phyloP scores from a whole-genome alignment of 2,329 filamentous ascomycete species.

The Sclerotinia borealis region DNA sequence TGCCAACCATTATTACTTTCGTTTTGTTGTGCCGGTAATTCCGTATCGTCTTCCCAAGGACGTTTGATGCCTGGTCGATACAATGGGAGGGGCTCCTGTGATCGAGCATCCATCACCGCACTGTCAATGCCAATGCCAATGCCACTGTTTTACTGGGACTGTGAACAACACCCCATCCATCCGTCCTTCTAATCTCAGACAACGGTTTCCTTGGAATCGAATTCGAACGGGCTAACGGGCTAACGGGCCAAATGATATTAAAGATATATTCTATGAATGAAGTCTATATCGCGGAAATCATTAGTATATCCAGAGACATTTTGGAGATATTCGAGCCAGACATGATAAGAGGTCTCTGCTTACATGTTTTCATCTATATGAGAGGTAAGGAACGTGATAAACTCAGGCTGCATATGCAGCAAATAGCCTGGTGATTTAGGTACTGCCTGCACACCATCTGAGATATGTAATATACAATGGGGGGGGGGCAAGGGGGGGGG shows the following conservation, averaged over 20 bases:
- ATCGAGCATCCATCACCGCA: slow-evolving; percentile 30
- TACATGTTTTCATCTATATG: slow-evolving; percentile 18
- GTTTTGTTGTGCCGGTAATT: slow-evolving; percentile 1
- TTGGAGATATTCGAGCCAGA: neutral
- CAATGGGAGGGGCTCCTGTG: slow-evolving; percentile 26
- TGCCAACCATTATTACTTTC: slow-evolving; percentile 19
- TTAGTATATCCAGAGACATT: neutral
- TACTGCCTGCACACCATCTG: slow-evolving; percentile 11
- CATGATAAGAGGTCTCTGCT: slow-evolving; percentile 17
- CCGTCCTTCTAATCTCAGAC: slow-evolving; percentile 30
- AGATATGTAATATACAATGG: slow-evolving; percentile 1
- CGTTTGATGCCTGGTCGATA: slow-evolving; percentile 27
- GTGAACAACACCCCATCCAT: slow-evolving; percentile 24
- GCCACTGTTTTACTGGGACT: slow-evolving; percentile 24
- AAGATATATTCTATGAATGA: neutral
- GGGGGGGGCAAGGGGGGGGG: neutral
- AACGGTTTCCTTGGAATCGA: neutral
- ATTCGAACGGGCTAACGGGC: neutral
- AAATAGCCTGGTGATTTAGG: slow-evolving; percentile 13
- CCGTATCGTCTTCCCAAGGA: slow-evolving; percentile 27
- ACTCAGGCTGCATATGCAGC: slow-evolving; percentile 14
- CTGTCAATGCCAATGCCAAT: slow-evolving; percentile 16
- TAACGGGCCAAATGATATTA: neutral
- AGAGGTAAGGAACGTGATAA: slow-evolving; percentile 7
- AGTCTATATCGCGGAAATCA: neutral